A percentile compares a stretch with the other conserved stretches of the same genome.
These are phyloP conservation scores for Diplosphaera chodatii DNA, from an alignment of 139 green algal species.

Conservation along the genomic window DNA sequence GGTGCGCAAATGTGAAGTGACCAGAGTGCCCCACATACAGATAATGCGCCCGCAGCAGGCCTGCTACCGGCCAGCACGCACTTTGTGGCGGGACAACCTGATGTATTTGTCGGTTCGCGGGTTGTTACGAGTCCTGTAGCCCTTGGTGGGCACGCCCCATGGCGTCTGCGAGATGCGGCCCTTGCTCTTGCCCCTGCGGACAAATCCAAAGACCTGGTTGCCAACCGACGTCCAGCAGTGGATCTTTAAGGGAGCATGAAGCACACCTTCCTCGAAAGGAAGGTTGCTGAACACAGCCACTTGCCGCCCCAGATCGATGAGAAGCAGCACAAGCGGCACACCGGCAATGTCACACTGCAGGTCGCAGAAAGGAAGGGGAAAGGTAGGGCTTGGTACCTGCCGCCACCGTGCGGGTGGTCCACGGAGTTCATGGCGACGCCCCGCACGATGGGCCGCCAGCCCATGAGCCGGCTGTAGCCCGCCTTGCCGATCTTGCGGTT, in stretches of 20 bases:
- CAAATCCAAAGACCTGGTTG: too few species aligned
- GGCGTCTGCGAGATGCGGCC: constrained; percentile 75
- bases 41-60: too few species aligned
- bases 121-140: constrained; percentile 72
- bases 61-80: neutral
- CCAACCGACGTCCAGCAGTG: too few species aligned
- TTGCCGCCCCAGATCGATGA: too few species aligned
- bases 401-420: constrained; percentile 82
- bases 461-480: constrained; percentile 51
- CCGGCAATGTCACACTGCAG: too few species aligned
- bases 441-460: constrained; percentile 56
- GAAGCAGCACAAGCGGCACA: neutral
- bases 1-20: too few species aligned
- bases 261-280: too few species aligned
- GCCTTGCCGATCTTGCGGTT: constrained; percentile 81
- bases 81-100: constrained; percentile 51
- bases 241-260: neutral
- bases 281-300: too few species aligned
- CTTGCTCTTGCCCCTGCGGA: constrained; percentile 57
- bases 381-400: too few species aligned
- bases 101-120: constrained; percentile 64
- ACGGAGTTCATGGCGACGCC: constrained; percentile 94
- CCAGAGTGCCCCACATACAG: too few species aligned
- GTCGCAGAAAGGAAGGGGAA: neutral
- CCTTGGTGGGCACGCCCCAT: constrained; percentile 86